phyloP scores from a whole-genome alignment of 1,139 yeast genomes.

The Kurtzmaniella quercitrusa region DNA sequence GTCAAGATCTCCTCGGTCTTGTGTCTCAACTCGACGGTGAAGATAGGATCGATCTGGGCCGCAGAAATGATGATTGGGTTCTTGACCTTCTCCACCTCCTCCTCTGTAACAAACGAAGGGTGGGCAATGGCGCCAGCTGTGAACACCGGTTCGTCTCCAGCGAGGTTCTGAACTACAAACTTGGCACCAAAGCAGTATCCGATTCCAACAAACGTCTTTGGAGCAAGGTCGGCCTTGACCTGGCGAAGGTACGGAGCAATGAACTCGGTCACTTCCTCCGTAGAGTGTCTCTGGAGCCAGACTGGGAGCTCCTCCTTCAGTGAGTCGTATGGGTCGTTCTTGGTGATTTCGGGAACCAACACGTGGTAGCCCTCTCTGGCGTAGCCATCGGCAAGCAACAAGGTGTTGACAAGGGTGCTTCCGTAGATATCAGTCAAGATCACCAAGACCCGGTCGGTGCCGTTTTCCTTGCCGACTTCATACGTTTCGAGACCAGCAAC shows the following conservation, averaged over 20 bases:
- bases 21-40: constrained; percentile 59
- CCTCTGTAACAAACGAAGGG: constrained; percentile 66
- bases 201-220: constrained; percentile 52
- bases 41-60: constrained; percentile 64
- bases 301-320: constrained; percentile 21
- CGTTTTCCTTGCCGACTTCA: constrained; percentile 44
- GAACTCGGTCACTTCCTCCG: constrained; percentile 38
- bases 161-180: constrained; percentile 50
- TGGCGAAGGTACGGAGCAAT: constrained; percentile 39
- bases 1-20: constrained; percentile 54
- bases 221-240: constrained; percentile 41
- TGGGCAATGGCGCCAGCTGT: constrained; percentile 74
- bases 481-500: constrained; percentile 52
- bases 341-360: constrained; percentile 68
- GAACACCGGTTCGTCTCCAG: constrained; percentile 38
- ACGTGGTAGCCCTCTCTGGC: constrained; percentile 58
- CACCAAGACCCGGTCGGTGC: constrained; percentile 47
- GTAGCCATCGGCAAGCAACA: constrained; percentile 66
- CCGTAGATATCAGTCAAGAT: constrained; percentile 72
- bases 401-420: constrained; percentile 47
- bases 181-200: constrained; percentile 91
- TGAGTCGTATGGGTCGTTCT: constrained; percentile 43
- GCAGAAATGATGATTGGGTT: constrained; percentile 68
- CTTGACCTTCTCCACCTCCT: constrained; percentile 53
- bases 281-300: constrained; percentile 56